phyloP scores from a whole-genome alignment of 805 yeast species.

The Wickerhamiella brachini region DNA sequence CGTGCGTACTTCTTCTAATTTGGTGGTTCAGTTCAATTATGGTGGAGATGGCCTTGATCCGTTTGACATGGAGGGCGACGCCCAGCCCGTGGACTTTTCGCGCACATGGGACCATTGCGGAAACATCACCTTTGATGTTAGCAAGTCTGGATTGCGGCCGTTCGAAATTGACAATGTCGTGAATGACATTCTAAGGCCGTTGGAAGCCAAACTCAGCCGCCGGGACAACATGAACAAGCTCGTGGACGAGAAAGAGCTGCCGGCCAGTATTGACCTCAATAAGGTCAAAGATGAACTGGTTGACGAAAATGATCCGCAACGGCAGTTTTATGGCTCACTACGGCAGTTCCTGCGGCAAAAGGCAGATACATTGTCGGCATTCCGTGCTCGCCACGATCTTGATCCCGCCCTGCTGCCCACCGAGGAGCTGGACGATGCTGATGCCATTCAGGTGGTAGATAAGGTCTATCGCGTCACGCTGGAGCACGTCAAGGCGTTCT shows the following conservation, averaged over 20 bases:
- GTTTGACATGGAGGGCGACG: constrained; percentile 98
- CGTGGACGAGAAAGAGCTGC: constrained; percentile 26
- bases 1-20: constrained; percentile 87
- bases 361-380: constrained; percentile 40
- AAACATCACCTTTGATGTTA: constrained; percentile 50
- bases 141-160: constrained; percentile 50
- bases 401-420: constrained; percentile 32
- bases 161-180: constrained; percentile 47
- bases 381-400: constrained; percentile 43
- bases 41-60: constrained; percentile 99
- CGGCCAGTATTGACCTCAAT: not conserved
- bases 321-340: constrained; percentile 68
- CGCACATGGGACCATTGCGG: constrained; percentile 91
- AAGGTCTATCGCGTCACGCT: constrained; percentile 44
- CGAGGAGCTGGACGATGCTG: constrained; percentile 27
- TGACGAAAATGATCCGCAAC: constrained; percentile 78
- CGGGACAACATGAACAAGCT: constrained; percentile 57
- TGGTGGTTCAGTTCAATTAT: constrained; percentile 92
- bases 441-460: constrained; percentile 22
- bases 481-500: constrained; percentile 45
- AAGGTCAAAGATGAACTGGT: constrained; percentile 41
- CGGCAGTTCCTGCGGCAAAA: constrained; percentile 47
- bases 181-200: constrained; percentile 43
- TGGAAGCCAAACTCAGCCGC: constrained; percentile 46
- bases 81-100: constrained; percentile 82